Percentiles rank a stretch among this genome's conserved stretches.
Evolutionary conservation across 495 filamentous ascomycete species (phyloP).

Genomic region (Daldinia vernicosa): DNA sequence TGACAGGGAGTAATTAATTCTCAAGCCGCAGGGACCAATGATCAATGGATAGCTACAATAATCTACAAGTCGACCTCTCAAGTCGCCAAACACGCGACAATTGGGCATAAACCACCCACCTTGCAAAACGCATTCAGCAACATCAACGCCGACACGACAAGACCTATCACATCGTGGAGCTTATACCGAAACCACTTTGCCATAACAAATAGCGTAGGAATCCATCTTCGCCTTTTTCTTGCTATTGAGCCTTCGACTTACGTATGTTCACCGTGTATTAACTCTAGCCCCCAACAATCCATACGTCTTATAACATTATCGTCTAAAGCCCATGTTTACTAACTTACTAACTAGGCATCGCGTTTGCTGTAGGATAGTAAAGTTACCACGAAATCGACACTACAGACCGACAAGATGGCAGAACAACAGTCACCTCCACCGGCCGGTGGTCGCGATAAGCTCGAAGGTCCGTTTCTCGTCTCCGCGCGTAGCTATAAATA

Average conservation of each 20-base stretch:
- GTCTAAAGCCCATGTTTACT: constrained; percentile 1
- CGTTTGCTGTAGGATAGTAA: not conserved
- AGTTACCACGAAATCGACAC: constrained; percentile 1
- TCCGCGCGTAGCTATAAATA: not conserved
- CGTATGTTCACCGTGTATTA: constrained; percentile 19
- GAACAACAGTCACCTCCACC: constrained; percentile 45
- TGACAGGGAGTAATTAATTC: constrained; percentile 3
- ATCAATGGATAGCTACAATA: constrained; percentile 1
- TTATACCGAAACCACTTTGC: not conserved
- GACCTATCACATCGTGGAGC: not conserved
- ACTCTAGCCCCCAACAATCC: not conserved
- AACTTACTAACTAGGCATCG: constrained; percentile 22
- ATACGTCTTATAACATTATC: not conserved
- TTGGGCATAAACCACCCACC: constrained; percentile 33
- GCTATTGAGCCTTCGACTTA: constrained; percentile 3
- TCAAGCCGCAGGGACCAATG: constrained; percentile 31
- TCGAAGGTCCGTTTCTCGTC: constrained; percentile 45
- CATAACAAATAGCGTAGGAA: not conserved
- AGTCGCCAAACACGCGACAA: constrained; percentile 30
- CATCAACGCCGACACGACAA: not conserved
- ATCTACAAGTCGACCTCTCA: constrained; percentile 10
- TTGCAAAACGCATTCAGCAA: constrained; percentile 8
- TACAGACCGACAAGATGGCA: constrained; percentile 29
- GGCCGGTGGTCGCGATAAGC: constrained; percentile 38
- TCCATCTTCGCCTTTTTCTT: not conserved